Percentiles rank a stretch among this genome's conserved stretches.
phyloP scores from a whole-genome alignment of 2,329 filamentous ascomycete genomes.

The Paecilomyces sp. region DNA sequence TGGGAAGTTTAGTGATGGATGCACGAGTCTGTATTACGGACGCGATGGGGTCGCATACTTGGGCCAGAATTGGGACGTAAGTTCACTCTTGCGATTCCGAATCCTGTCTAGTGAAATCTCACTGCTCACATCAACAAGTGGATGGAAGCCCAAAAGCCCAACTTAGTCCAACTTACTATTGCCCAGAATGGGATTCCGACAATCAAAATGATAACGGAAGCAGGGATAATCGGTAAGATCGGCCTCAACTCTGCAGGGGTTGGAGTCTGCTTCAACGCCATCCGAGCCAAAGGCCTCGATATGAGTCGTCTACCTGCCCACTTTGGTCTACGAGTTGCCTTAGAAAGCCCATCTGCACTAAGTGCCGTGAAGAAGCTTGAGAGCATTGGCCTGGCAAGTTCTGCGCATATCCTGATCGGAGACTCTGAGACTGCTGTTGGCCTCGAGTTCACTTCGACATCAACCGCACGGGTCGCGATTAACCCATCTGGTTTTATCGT shows the following conservation, averaged over 20 bases:
- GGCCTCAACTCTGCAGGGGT: conserved; percentile 50
- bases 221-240: conserved; percentile 53
- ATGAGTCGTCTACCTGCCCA: conserved; percentile 45
- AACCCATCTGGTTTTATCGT: not conserved
- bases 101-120: not conserved
- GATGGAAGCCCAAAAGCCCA: conserved; percentile 11
- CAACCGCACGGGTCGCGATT: not conserved
- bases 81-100: not conserved
- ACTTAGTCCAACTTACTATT: conserved; percentile 44
- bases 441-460: conserved; percentile 34
- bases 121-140: conserved; percentile 29
- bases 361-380: conserved; percentile 39
- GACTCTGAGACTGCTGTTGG: conserved; percentile 40
- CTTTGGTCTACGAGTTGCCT: conserved; percentile 46
- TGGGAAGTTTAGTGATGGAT: conserved; percentile 47
- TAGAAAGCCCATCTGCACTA: conserved; percentile 40
- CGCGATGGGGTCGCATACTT: conserved; percentile 31
- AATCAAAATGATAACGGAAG: conserved; percentile 51
- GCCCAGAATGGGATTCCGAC: conserved; percentile 33
- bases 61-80: conserved; percentile 50
- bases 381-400: conserved; percentile 42
- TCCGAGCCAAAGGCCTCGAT: conserved; percentile 44
- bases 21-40: conserved; percentile 45
- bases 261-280: conserved; percentile 51
- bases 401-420: conserved; percentile 49